phyloP scores from a whole-genome alignment of 345 rosid species.

The Eucalyptus erythrocorys region DNA sequence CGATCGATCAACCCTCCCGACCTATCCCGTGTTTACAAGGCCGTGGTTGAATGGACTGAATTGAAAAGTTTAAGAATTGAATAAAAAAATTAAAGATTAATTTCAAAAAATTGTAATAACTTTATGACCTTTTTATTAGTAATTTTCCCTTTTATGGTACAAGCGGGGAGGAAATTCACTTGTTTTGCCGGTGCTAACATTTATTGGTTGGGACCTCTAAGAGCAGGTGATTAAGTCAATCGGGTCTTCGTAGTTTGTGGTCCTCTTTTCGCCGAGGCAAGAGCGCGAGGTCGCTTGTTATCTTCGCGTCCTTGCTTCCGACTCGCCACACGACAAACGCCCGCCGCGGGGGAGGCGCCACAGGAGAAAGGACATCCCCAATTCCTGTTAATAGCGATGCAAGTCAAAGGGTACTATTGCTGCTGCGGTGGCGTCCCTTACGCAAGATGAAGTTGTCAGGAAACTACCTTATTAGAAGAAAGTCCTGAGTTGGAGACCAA shows the following conservation, averaged over 20 bases:
- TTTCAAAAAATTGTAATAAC: rapidly evolving
- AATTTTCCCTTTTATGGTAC: not conserved
- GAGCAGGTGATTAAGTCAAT: not conserved
- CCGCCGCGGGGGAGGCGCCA: no score
- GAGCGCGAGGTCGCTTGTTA: not conserved
- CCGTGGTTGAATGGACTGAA: rapidly evolving
- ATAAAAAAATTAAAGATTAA: no score
- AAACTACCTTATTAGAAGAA: not conserved
- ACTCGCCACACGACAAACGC: no score
- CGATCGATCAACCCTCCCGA: rapidly evolving
- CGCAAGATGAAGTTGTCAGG: not conserved
- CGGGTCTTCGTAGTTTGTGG: not conserved
- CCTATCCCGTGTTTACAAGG: rapidly evolving
- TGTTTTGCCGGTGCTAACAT: not conserved
- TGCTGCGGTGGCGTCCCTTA: not conserved
- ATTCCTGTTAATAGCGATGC: not conserved
- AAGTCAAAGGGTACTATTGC: not conserved
- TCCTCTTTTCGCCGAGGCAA: not conserved
- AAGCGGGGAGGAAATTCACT: not conserved
- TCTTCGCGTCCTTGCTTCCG: not conserved
- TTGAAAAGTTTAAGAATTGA: rapidly evolving
- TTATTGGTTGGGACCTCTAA: not conserved
- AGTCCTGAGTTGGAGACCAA: not conserved
- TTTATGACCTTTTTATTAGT: no score
- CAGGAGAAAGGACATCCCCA: not conserved